These are phyloP conservation scores for Chrysanthemum makinoi DNA, from an alignment of 129 eudicot species.

Conservation along the genomic window DNA sequence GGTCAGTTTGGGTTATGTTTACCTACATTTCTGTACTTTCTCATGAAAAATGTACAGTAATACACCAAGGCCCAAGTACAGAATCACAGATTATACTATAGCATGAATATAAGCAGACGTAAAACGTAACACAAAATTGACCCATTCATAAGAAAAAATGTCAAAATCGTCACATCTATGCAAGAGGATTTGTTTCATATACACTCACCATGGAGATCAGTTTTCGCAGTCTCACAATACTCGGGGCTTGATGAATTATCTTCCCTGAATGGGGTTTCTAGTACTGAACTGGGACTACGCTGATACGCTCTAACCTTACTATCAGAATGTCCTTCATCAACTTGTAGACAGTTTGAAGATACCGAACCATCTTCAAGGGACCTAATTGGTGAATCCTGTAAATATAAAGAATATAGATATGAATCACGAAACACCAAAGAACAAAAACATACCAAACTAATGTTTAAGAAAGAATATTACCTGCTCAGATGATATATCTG, in stretches of 20 bases:
- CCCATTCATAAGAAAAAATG: too few relatives aligned
- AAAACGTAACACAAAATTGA: too few relatives aligned
- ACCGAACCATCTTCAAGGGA: slow-evolving; percentile 27
- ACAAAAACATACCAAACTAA: background rate
- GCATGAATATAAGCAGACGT: too few relatives aligned
- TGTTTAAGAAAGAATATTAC: slow-evolving; percentile 5
- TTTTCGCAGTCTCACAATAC: slow-evolving; percentile 20
- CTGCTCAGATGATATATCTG: slow-evolving; percentile 23
- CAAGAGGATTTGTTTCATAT: background rate
- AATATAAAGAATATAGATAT: slow-evolving; percentile 1
- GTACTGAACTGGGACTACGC: slow-evolving; percentile 58
- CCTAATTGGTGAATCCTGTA: slow-evolving; percentile 44
- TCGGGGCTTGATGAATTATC: slow-evolving; percentile 34
- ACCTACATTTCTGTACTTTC: background rate
- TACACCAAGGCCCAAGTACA: too few relatives aligned
- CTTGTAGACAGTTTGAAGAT: slow-evolving; percentile 23
- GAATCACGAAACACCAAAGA: background rate
- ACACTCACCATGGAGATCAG: slow-evolving; percentile 42
- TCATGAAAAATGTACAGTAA: too few relatives aligned
- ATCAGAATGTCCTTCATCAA: slow-evolving; percentile 27
- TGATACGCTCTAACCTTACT: slow-evolving; percentile 38
- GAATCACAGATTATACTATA: too few relatives aligned
- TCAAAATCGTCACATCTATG: too few relatives aligned
- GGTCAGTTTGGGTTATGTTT: too few relatives aligned
- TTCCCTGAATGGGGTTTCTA: slow-evolving; percentile 42